phyloP scores from a whole-genome alignment of 495 filamentous ascomycete species.

The Penicillium simplicissimum region DNA sequence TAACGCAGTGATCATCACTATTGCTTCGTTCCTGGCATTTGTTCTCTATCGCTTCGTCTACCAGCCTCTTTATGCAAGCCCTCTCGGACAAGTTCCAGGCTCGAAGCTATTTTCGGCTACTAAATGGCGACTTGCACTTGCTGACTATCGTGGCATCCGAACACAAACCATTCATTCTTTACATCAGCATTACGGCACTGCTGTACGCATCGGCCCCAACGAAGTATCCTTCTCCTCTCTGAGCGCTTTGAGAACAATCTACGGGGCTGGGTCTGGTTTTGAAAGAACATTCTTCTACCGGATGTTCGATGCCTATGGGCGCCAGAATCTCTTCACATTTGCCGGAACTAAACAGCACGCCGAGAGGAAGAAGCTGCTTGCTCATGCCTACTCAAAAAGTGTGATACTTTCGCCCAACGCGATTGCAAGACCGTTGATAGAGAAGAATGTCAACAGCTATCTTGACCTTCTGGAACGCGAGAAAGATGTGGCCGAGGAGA shows the following conservation, averaged over 20 bases:
- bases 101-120: conserved; percentile 29
- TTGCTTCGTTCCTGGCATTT: neutral
- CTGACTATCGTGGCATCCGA: conserved; percentile 34
- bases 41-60: neutral
- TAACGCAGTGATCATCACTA: neutral
- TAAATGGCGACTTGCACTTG: conserved; percentile 29
- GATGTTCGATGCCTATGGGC: conserved; percentile 45
- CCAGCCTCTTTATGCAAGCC: neutral
- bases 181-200: conserved; percentile 39
- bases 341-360: conserved; percentile 27
- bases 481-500: conserved; percentile 24
- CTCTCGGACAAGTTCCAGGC: conserved; percentile 25
- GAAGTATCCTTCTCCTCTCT: conserved; percentile 38
- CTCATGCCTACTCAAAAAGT: conserved; percentile 41
- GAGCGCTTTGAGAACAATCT: conserved; percentile 33
- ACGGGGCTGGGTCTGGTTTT: conserved; percentile 44
- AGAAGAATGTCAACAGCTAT: conserved; percentile 32
- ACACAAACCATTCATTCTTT: conserved; percentile 33
- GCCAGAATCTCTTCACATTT: conserved; percentile 41
- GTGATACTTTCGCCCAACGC: conserved; percentile 16
- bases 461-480: conserved; percentile 32
- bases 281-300: conserved; percentile 42
- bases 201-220: conserved; percentile 43
- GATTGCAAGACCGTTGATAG: conserved; percentile 18
- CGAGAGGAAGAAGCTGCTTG: conserved; percentile 41